Evolutionary conservation across 2,329 filamentous ascomycete species (phyloP), one percentile per base, ranked within the genome.

Genomic region (Phoma sp.): DNA sequence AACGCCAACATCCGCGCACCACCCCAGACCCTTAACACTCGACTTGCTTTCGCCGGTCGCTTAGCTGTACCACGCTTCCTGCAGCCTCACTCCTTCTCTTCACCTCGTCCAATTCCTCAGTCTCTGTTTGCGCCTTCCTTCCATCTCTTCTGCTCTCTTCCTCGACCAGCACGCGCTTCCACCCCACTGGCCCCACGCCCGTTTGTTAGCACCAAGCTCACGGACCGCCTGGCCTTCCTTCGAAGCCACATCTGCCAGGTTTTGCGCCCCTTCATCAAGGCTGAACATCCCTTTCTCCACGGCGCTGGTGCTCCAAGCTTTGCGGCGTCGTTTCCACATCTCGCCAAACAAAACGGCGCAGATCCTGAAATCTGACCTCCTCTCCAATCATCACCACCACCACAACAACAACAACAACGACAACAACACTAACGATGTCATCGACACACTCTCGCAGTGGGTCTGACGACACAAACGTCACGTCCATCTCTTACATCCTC

Each of bases 391-490:
- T 36, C 36, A 37, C 36, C 46, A 33, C 48, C 50, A 52, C 37
- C 51, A 59, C 33, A 4, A 31, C 29, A 4, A 31, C 29, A n/a
- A n/a, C n/a, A n/a, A 52, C 37, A 50, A 59, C 33, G 1, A 31
- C 29, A 5, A 31, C 29, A 17, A 17, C 17, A 17, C 29, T 6
- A 4, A 59, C 33, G 50, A 74, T 74, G 71, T 64, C 72, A 45
- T 65, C 69, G 37, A 65, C 62, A 39, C 74, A 76, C 58, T 75
- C 74, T n/a, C 74, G 75, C 55, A 74, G 62, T 51, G 48, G 64
- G 53, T 77, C 75, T n/a, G 71, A 74, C 33, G 70, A 75, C 63
- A 67, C 71, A 32, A 72, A 58, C 38, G 59, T 59, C 40, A 68
- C 72, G 17, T 62, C 64, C 22, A 64, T 68, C 43, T 69, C 73